Evolutionary conservation across 2,329 filamentous ascomycete species (phyloP).

Genomic region (Aspergillus floridensis): DNA sequence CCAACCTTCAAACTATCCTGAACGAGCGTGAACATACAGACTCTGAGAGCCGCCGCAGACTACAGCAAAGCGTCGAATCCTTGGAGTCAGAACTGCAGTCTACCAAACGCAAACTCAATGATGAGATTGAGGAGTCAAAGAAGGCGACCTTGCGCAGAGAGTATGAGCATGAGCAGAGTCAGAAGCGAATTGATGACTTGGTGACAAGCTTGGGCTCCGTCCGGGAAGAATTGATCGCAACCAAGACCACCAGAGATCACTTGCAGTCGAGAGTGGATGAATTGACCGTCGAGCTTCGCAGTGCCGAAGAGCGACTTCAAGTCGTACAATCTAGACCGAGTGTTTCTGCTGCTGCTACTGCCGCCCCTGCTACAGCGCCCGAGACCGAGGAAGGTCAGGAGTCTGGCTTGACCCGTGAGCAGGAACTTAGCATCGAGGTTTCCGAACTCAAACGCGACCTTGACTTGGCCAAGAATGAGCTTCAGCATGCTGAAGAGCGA

Average conservation of each 20-base stretch:
- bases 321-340: conserved; percentile 78
- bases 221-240: conserved; percentile 80
- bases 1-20: conserved; percentile 80
- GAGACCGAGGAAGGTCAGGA: conserved; percentile 50
- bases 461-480: conserved; percentile 73
- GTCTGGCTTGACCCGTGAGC: conserved; percentile 62
- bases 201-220: conserved; percentile 73
- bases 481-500: conserved; percentile 77
- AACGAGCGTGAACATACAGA: conserved; percentile 89
- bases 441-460: conserved; percentile 84
- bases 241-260: conserved; percentile 85
- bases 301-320: conserved; percentile 81
- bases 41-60: conserved; percentile 73
- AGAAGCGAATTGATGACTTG: conserved; percentile 90
- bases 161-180: conserved; percentile 81
- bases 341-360: conserved; percentile 51
- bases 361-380: conserved; percentile 37
- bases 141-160: conserved; percentile 81
- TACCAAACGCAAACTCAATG: conserved; percentile 77
- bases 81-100: conserved; percentile 75
- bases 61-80: conserved; percentile 73
- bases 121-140: conserved; percentile 80
- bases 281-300: conserved; percentile 80
- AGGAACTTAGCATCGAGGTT: conserved; percentile 79
- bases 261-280: conserved; percentile 86